phyloP scores from a whole-genome alignment of 139 green algal species.

The Zygnema circumcarinatum region DNA sequence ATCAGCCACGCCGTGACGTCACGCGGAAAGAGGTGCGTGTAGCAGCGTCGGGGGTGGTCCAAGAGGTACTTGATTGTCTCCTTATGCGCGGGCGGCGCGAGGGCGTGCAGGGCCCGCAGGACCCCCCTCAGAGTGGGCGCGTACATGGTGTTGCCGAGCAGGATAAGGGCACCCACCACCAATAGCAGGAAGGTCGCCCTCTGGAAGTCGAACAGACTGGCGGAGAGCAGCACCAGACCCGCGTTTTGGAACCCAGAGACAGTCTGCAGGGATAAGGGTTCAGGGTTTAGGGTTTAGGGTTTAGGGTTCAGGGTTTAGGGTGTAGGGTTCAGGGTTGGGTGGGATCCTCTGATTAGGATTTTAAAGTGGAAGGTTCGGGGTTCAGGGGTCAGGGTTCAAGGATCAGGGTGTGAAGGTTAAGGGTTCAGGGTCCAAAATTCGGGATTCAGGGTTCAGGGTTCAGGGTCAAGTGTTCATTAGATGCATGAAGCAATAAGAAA shows the following conservation, averaged over 20 bases:
- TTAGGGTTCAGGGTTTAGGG: no score
- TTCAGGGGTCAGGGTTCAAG: no score
- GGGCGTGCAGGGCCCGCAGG: not conserved
- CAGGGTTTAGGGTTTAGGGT: no score
- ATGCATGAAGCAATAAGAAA: no score
- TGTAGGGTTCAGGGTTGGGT: no score
- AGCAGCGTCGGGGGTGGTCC: slow-evolving; percentile 31
- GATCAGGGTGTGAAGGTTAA: no score
- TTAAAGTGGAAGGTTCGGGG: no score
- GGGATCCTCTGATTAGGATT: no score
- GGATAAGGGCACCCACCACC: slow-evolving; percentile 38
- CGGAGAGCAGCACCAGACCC: slow-evolving; percentile 29
- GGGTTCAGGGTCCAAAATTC: no score
- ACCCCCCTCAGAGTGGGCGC: slow-evolving; percentile 23
- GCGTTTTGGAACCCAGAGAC: slow-evolving; percentile 46
- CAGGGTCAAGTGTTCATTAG: no score
- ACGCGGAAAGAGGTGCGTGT: slow-evolving; percentile 42
- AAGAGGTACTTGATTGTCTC: slow-evolving; percentile 16
- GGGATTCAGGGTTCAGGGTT: no score
- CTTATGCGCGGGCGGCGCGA: not conserved
- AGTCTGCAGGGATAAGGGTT: no score
- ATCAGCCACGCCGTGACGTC: not conserved
- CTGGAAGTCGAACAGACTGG: slow-evolving; percentile 47
- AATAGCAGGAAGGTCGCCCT: slow-evolving; percentile 20
- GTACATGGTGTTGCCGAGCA: slow-evolving; percentile 49